A percentile compares a stretch with the other conserved stretches of the same genome.
Conservation (phyloP, 768 basidiomycete genomes). For the Lactarius evosmus region DNA sequence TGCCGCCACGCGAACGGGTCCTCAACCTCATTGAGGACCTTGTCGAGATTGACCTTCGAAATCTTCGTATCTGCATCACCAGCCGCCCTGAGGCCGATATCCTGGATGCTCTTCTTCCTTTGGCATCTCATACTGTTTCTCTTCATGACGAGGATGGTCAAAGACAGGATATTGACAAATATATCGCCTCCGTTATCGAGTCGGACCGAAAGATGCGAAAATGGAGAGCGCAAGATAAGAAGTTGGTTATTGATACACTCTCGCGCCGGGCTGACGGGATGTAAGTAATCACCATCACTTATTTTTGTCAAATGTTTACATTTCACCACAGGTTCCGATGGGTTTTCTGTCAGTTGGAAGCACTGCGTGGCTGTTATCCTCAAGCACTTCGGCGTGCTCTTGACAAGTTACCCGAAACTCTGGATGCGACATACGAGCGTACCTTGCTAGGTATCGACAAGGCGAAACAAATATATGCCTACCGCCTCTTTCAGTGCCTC, state of each 20-base stretch:
- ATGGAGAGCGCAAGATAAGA: slow-evolving; percentile 10
- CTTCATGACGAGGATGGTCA: slow-evolving; percentile 15
- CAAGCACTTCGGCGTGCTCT: neutral
- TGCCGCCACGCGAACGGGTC: slow-evolving; percentile 4
- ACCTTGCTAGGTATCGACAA: slow-evolving; percentile 2
- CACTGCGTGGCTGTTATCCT: slow-evolving; percentile 1
- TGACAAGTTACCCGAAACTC: neutral
- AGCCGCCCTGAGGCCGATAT: slow-evolving; percentile 16
- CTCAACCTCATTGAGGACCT: neutral
- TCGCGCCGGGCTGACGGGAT: slow-evolving; percentile 9
- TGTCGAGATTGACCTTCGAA: neutral
- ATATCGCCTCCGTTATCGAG: neutral
- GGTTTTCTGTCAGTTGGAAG: slow-evolving; percentile 12
- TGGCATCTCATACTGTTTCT: neutral
- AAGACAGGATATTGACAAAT: neutral
- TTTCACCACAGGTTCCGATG: slow-evolving; percentile 8
- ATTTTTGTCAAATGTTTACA: no score
- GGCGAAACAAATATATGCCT: neutral
- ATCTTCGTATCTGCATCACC: slow-evolving; percentile 7
- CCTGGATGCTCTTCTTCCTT: neutral
- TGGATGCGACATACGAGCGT: slow-evolving; percentile 13
- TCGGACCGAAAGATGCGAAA: neutral
- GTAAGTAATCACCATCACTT: neutral
- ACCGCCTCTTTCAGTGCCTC: slow-evolving; percentile 1
- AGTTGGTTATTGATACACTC: slow-evolving; percentile 5